Conservation (phyloP, 805 yeast genomes). For the Sugiyamaella boreocaroliniensis region DNA sequence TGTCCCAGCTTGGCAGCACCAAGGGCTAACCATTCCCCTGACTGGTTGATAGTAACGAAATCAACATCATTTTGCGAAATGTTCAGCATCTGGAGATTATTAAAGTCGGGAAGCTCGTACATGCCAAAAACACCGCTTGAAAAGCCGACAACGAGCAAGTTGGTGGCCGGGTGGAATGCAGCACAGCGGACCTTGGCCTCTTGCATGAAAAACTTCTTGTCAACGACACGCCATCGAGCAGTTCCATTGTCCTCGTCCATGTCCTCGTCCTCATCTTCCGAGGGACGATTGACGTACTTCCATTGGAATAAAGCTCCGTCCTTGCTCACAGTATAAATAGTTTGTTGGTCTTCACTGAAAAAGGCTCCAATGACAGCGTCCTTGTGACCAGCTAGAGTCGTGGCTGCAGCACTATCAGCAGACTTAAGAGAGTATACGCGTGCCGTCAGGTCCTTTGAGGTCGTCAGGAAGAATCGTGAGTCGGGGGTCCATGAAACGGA, state of each 20-base stretch:
- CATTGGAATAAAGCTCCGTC: conserved; percentile 93
- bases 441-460: conserved; percentile 86
- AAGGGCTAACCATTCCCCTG: conserved; percentile 97
- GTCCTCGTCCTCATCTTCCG: conserved; percentile 36
- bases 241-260: conserved; percentile 28
- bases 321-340: conserved; percentile 82
- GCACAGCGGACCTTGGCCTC: conserved; percentile 72
- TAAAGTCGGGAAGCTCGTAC: conserved; percentile 78
- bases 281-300: conserved; percentile 66
- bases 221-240: conserved; percentile 71
- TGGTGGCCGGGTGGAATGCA: conserved; percentile 68
- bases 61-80: conserved; percentile 90
- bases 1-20: conserved; percentile 93
- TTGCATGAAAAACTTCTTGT: conserved; percentile 67
- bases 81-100: conserved; percentile 73
- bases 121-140: conserved; percentile 83
- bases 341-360: conserved; percentile 81
- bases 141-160: conserved; percentile 81
- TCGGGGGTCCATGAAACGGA: conserved; percentile 86
- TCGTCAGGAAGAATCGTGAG: conserved; percentile 76
- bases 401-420: conserved; percentile 67
- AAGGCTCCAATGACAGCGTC: conserved; percentile 85
- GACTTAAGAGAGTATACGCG: conserved; percentile 71
- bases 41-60: conserved; percentile 65
- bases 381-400: conserved; percentile 86